A percentile compares a stretch with the other conserved stretches of the same genome.
phyloP scores from a whole-genome alignment of 1,139 yeast genomes.

The Candida smagusa region DNA sequence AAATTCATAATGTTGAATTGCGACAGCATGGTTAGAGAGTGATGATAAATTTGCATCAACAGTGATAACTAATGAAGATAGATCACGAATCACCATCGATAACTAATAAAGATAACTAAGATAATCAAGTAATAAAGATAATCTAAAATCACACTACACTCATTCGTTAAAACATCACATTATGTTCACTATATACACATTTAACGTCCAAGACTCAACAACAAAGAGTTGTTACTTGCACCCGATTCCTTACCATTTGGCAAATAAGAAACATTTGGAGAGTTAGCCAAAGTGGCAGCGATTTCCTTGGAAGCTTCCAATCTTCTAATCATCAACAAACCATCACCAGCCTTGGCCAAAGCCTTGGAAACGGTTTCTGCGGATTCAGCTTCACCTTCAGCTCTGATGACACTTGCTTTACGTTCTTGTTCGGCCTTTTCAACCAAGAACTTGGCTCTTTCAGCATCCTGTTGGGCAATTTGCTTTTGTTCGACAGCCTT shows the following conservation, averaged over 20 bases:
- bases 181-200: not conserved
- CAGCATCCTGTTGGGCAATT: constrained; percentile 99
- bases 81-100: too few relatives aligned
- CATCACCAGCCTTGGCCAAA: constrained; percentile 92
- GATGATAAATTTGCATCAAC: too few relatives aligned
- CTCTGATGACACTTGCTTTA: constrained; percentile 91
- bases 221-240: constrained; percentile 33
- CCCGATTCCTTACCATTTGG: constrained; percentile 52
- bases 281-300: constrained; percentile 79
- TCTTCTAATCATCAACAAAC: constrained; percentile 88
- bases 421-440: constrained; percentile 98
- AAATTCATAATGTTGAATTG: too few relatives aligned
- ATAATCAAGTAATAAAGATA: too few relatives aligned
- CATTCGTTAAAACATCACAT: too few relatives aligned
- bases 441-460: constrained; percentile 89
- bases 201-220: constrained; percentile 40
- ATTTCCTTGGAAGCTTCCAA: constrained; percentile 96
- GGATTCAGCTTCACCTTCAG: constrained; percentile 99
- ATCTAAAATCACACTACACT: too few relatives aligned
- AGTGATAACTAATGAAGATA: too few relatives aligned
- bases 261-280: constrained; percentile 88
- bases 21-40: too few relatives aligned
- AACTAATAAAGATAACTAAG: too few relatives aligned
- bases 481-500: constrained; percentile 98
- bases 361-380: constrained; percentile 96